Conservation (phyloP, 768 basidiomycete species). For the Calocybe cyanea region DNA sequence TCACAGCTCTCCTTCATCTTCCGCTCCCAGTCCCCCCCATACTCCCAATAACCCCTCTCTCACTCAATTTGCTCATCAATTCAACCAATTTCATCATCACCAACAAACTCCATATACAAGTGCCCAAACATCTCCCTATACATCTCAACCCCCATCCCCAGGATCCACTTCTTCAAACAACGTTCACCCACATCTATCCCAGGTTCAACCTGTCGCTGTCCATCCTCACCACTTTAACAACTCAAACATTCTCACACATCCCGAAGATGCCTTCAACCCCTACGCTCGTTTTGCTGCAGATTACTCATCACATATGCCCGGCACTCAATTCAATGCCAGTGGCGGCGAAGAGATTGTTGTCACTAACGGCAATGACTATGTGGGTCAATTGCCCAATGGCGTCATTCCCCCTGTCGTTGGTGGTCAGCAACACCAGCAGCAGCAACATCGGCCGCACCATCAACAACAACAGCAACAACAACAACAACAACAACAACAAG, state of each 20-base stretch:
- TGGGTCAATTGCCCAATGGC: constrained; percentile 5
- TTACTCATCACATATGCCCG: constrained; percentile 61
- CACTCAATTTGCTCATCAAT: constrained; percentile 22
- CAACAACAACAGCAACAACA: neutral
- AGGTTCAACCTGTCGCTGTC: constrained; percentile 5
- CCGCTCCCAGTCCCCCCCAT: constrained; percentile 42
- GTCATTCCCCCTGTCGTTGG: constrained; percentile 4
- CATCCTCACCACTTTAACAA: constrained; percentile 10
- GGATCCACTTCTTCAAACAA: constrained; percentile 33
- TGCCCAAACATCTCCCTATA: constrained; percentile 31
- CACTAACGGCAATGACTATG: constrained; percentile 4
- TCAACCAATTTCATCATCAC: constrained; percentile 28
- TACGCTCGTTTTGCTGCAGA: constrained; percentile 64
- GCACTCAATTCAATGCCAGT: constrained; percentile 42
- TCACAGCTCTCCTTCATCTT: constrained; percentile 39
- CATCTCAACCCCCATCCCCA: constrained; percentile 45
- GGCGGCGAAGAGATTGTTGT: constrained; percentile 30
- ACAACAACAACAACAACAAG: too few relatives aligned
- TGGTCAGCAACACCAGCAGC: too few relatives aligned
- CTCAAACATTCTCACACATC: constrained; percentile 29
- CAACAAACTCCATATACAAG: constrained; percentile 13
- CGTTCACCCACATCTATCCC: constrained; percentile 18
- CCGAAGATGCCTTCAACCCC: constrained; percentile 61
- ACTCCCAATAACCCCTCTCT: constrained; percentile 39
- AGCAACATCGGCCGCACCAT: neutral